Percentiles rank a stretch among this genome's conserved stretches.
These are phyloP conservation scores for Cyphellophora europaea DNA, from an alignment of 2,329 filamentous ascomycete genomes.

Conservation along the genomic window DNA sequence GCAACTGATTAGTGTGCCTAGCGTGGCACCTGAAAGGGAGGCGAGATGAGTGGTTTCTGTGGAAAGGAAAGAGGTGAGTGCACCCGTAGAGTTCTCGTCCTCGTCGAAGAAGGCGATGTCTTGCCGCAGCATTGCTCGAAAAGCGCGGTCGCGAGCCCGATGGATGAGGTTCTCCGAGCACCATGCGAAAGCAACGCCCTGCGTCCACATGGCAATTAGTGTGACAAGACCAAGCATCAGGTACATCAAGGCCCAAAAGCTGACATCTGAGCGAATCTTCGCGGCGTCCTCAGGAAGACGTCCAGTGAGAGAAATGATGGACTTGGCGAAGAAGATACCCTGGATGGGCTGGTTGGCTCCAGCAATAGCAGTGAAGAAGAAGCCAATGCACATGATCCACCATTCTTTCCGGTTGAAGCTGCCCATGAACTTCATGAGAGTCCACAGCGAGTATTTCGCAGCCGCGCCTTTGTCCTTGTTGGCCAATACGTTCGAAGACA, in stretches of 20 bases:
- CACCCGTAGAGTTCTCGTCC: conserved; percentile 81
- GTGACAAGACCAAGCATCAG: conserved; percentile 70
- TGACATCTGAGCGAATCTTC: conserved; percentile 57
- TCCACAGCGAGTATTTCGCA: conserved; percentile 60
- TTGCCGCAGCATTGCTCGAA: conserved; percentile 81
- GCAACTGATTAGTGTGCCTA: conserved; percentile 78
- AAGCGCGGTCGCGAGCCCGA: conserved; percentile 71
- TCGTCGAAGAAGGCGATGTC: conserved; percentile 87
- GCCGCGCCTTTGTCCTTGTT: conserved; percentile 41
- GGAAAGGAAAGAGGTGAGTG: conserved; percentile 78
- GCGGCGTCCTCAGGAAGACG: conserved; percentile 38
- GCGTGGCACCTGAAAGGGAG: conserved; percentile 75
- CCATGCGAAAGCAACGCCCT: conserved; percentile 69
- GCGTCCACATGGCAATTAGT: conserved; percentile 57
- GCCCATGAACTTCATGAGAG: conserved; percentile 67
- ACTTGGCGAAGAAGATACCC: conserved; percentile 80
- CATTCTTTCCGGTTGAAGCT: conserved; percentile 70
- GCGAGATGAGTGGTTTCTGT: conserved; percentile 84
- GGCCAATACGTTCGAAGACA: conserved; percentile 63
- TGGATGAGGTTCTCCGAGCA: conserved; percentile 82
- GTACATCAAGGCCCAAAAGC: conserved; percentile 87
- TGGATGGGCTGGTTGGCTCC: conserved; percentile 71
- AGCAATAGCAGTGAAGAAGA: conserved; percentile 65
- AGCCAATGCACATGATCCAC: conserved; percentile 61
- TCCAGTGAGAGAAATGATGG: conserved; percentile 63